Evolutionary conservation across 2,329 filamentous ascomycete genomes (phyloP).

Genomic region (Pezicula radicicola): DNA sequence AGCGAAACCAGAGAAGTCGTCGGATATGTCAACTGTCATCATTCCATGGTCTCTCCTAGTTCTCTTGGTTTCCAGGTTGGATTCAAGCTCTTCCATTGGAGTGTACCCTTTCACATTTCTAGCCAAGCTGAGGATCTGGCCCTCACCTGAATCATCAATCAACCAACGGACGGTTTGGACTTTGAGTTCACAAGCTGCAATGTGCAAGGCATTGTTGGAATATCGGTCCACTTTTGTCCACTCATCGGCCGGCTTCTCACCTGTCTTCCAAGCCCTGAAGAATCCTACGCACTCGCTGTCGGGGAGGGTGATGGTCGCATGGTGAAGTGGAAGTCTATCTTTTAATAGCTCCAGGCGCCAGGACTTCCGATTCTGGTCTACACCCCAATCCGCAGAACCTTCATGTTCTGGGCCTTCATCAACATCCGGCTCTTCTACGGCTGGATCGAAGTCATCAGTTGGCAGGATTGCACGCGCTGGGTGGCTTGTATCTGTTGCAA

Average conservation of each 20-base stretch:
- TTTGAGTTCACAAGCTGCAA: slow-evolving; percentile 11
- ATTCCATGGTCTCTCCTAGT: slow-evolving; percentile 14
- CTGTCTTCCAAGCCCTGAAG: slow-evolving; percentile 6
- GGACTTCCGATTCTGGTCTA: slow-evolving; percentile 1
- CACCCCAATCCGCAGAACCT: background rate
- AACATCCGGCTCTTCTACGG: slow-evolving; percentile 3
- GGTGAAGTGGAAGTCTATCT: slow-evolving; percentile 12
- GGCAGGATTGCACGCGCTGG: slow-evolving; percentile 16
- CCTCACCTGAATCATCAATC: slow-evolving; percentile 18
- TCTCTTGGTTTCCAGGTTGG: slow-evolving; percentile 27
- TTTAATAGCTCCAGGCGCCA: slow-evolving; percentile 9
- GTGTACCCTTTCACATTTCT: slow-evolving; percentile 31
- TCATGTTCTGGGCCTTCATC: slow-evolving; percentile 6
- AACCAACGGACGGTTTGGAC: slow-evolving; percentile 21
- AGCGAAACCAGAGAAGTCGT: slow-evolving; percentile 30
- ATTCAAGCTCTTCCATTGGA: slow-evolving; percentile 28
- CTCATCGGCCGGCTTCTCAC: background rate
- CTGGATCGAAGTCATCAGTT: slow-evolving; percentile 21
- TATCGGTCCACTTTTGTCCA: slow-evolving; percentile 11
- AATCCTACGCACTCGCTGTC: slow-evolving; percentile 15
- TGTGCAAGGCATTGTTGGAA: slow-evolving; percentile 15
- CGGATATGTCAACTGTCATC: slow-evolving; percentile 18
- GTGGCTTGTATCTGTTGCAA: slow-evolving; percentile 22
- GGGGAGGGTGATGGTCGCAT: slow-evolving; percentile 8
- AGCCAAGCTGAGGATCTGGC: slow-evolving; percentile 9